Evolutionary conservation across 2,329 filamentous ascomycete genomes (phyloP), one percentile per base, ranked within the genome.

Genomic region (Byssoonygena ceratinophila): DNA sequence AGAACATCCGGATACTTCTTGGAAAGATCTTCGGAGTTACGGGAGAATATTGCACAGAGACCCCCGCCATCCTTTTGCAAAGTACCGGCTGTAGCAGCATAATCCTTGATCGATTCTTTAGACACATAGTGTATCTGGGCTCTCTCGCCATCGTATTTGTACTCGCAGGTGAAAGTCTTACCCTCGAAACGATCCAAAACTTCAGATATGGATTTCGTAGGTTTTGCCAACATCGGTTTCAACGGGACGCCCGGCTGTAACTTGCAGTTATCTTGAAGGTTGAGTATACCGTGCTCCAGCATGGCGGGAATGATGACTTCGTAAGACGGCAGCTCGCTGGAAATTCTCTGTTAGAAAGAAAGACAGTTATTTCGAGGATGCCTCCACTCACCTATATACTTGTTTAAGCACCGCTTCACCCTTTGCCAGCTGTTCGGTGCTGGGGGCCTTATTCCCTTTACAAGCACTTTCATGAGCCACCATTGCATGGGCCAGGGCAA

Each of bases 91-190:
- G 80, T 76, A 44, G 84, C 78, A 53, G 79, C 78, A 59, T 87
- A 84, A 51, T 88, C 77, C 54, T 85, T 74, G 1, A 81, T 74
- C 8, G 86, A 79, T 56, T 91, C 85, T 57, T 88, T 87, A 3
- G 90, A 84, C 29, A 97, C 88, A 60, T 94, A 98, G 66, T 98
- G 92, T 47, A 98, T 97, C 66, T 98, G 92, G n/a, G 92, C 92
- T 65, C 92, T 79, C 69, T 98, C 92, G 46, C 92, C 92, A 62
- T 98, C 92, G 64, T 98, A 98, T 69, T 98, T 98, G 76, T 94
- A 98, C 67, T 98, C 92, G 71, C 92, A 98, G 1, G 92, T 97
- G 63, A 98, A 98, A 23, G 84, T 85, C 65, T 95, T 92, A 58
- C 86, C 83, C 66, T 97, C 92, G 59, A 98, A 98, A 4, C 92